A percentile compares a stretch with the other conserved stretches of the same genome.
Evolutionary conservation across 352 stramenopile genomes (phyloP).

Genomic region (Phytopythium mirpurense): DNA sequence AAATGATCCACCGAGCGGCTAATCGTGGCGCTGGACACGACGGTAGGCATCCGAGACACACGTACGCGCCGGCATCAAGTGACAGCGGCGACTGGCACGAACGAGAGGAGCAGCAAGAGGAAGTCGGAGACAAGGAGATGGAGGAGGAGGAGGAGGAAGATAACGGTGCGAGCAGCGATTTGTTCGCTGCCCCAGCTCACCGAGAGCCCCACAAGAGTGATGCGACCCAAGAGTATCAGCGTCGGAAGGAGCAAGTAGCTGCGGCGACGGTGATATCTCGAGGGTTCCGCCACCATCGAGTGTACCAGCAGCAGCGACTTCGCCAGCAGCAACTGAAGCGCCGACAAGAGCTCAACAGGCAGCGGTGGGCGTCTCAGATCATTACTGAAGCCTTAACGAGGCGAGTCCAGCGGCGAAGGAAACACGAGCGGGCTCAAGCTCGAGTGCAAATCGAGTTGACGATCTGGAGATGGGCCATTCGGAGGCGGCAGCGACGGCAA

Average conservation of each 20-base stretch:
- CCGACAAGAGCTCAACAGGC: background rate
- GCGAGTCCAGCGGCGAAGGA: background rate
- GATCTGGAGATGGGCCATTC: constrained; percentile 6
- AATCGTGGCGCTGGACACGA: background rate
- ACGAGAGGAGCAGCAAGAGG: background rate
- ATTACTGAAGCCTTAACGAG: background rate
- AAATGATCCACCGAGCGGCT: too few species aligned
- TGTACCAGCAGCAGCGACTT: background rate
- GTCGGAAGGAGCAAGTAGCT: constrained; percentile 9
- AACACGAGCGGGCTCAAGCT: background rate
- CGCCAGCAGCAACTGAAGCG: background rate
- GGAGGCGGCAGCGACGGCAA: constrained; percentile 5
- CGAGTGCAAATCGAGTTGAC: background rate
- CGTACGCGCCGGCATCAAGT: background rate
- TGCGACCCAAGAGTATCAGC: constrained; percentile 11
- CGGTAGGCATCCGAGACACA: constrained; percentile 4
- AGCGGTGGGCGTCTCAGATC: background rate
- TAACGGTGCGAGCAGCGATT: background rate
- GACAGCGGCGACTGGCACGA: background rate
- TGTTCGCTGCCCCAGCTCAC: constrained; percentile 2
- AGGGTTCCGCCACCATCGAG: constrained; percentile 15
- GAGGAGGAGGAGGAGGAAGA: background rate
- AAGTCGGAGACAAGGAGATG: too few species aligned
- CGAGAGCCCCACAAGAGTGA: constrained; percentile 9
- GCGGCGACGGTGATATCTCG: constrained; percentile 29